Percentiles rank a stretch among this genome's conserved stretches.
phyloP scores from a whole-genome alignment of 805 yeast species.

The Nakazawaea laoshanensis region DNA sequence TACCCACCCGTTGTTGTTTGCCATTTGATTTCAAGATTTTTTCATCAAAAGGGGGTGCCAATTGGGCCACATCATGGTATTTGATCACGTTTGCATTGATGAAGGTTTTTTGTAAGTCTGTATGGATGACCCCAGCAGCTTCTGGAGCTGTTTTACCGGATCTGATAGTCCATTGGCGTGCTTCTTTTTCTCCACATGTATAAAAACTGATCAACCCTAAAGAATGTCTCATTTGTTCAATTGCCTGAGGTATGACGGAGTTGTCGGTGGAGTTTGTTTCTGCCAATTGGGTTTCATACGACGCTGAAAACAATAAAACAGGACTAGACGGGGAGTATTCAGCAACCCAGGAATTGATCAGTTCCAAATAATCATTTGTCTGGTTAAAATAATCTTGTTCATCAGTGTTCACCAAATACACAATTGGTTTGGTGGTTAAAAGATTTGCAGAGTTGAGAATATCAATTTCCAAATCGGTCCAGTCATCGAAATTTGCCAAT shows the following conservation, averaged over 20 bases:
- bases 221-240: slow-evolving; percentile 79
- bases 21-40: slow-evolving; percentile 79
- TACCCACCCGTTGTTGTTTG: slow-evolving; percentile 85
- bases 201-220: slow-evolving; percentile 86
- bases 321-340: slow-evolving; percentile 70
- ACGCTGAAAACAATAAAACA: slow-evolving; percentile 24
- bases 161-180: slow-evolving; percentile 97
- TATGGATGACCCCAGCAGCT: slow-evolving; percentile 97
- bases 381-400: slow-evolving; percentile 83
- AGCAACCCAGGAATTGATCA: slow-evolving; percentile 88
- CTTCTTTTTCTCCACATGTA: slow-evolving; percentile 95
- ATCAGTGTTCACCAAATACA: slow-evolving; percentile 83
- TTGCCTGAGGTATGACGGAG: slow-evolving; percentile 80
- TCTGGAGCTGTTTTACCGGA: slow-evolving; percentile 92
- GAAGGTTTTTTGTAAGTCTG: slow-evolving; percentile 90
- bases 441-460: slow-evolving; percentile 77
- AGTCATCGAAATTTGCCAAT: slow-evolving; percentile 68
- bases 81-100: slow-evolving; percentile 91
- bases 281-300: slow-evolving; percentile 19
- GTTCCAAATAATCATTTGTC: slow-evolving; percentile 77
- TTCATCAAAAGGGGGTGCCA: slow-evolving; percentile 59
- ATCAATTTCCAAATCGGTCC: slow-evolving; percentile 91
- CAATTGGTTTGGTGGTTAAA: slow-evolving; percentile 92
- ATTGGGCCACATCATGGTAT: slow-evolving; percentile 68
- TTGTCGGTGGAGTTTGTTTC: slow-evolving; percentile 35